Conservation (phyloP, 139 green algal genomes). For the Haematococcus lacustris region DNA sequence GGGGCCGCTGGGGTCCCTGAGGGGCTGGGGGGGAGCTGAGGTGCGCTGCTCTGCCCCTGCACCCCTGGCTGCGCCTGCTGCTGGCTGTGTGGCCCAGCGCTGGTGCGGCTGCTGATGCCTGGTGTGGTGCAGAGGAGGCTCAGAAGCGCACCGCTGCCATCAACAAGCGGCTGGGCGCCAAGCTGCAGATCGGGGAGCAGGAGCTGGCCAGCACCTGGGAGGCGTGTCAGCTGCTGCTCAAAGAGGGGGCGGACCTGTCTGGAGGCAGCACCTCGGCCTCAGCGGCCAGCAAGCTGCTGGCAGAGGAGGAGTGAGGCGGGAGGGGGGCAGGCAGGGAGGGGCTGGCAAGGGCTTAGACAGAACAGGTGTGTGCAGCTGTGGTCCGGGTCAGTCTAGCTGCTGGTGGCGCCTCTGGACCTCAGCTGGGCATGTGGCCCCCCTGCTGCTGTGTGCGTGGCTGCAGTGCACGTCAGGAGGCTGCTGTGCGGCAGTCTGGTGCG, state of each 20-base stretch:
- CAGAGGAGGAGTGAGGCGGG: slow-evolving; percentile 30
- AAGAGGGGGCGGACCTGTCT: slow-evolving; percentile 25
- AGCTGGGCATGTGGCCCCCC: no score
- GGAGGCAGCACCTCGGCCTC: slow-evolving; percentile 2
- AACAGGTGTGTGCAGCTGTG: no score
- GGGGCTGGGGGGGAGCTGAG: no score
- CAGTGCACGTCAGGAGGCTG: no score
- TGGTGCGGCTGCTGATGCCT: slow-evolving; percentile 11
- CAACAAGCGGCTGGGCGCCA: slow-evolving; percentile 41
- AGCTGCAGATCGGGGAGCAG: slow-evolving; percentile 28
- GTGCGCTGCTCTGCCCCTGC: no score
- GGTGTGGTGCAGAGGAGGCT: slow-evolving; percentile 17
- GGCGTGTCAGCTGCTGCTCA: slow-evolving; percentile 29
- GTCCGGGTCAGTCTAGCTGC: no score
- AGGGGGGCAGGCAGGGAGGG: no score
- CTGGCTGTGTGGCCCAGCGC: slow-evolving; percentile 7
- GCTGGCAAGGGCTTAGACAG: no score
- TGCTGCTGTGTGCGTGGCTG: no score
- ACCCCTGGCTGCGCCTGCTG: no score
- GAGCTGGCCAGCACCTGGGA: slow-evolving; percentile 30
- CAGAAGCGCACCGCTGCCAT: slow-evolving; percentile 21
- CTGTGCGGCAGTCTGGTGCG: not conserved
- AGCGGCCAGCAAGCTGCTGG: slow-evolving; percentile 27
- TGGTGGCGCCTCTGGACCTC: no score
- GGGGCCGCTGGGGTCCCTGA: not conserved